These are phyloP conservation scores for Talaromyces sp. DNA, from an alignment of 2,329 filamentous ascomycete species.

Conservation along the genomic window DNA sequence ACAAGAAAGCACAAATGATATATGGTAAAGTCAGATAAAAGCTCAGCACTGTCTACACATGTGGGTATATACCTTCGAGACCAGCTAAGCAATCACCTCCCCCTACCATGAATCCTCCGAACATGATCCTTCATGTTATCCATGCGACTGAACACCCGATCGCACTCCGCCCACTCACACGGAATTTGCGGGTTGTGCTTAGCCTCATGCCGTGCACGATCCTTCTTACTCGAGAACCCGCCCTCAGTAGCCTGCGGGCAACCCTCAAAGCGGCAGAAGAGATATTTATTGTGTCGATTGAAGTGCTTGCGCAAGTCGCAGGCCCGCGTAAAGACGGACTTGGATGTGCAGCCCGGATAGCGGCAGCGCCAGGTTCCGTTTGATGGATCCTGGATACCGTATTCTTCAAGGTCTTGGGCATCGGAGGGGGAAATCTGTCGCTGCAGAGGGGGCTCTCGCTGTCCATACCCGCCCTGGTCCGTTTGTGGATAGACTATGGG, in stretches of 20 bases:
- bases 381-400: constrained; percentile 28
- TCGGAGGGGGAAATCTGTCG: constrained; percentile 4
- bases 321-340: constrained; percentile 55
- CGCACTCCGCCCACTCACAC: constrained; percentile 58
- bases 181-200: constrained; percentile 60
- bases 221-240: constrained; percentile 62
- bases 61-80: background rate
- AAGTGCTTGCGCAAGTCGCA: constrained; percentile 62
- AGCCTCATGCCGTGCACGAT: constrained; percentile 58
- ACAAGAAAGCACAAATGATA: background rate
- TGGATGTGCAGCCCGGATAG: constrained; percentile 58
- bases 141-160: constrained; percentile 56
- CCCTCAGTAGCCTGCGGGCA: constrained; percentile 56
- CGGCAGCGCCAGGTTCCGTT: constrained; percentile 55
- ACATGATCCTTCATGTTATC: constrained; percentile 59
- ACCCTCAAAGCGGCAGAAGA: constrained; percentile 57
- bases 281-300: constrained; percentile 59
- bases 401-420: constrained; percentile 25
- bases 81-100: background rate
- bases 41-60: background rate
- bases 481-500: background rate
- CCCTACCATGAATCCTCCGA: constrained; percentile 37
- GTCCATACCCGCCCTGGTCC: background rate
- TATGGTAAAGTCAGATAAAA: background rate
- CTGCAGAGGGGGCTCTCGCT: background rate